Percentiles rank a stretch among this genome's conserved stretches.
Evolutionary conservation across 768 basidiomycete genomes (phyloP).

Genomic region (Lactarius deliciosus): DNA sequence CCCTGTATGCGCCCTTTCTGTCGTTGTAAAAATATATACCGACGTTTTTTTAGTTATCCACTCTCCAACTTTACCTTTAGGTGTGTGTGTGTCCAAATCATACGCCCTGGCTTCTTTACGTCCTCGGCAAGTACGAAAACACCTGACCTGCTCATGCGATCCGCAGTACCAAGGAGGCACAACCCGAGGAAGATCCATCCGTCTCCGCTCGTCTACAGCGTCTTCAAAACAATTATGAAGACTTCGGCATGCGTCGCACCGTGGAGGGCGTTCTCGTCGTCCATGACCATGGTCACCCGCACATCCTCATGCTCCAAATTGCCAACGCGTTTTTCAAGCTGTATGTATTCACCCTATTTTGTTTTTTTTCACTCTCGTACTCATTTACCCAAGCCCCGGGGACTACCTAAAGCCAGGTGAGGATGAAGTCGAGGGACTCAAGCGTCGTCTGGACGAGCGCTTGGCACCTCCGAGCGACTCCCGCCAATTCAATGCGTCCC

Average conservation of each 20-base stretch:
- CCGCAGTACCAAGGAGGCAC: constrained; percentile 87
- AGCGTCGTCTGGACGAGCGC: constrained; percentile 83
- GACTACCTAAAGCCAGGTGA: constrained; percentile 98
- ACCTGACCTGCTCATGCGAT: constrained; percentile 16
- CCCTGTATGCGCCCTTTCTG: constrained; percentile 41
- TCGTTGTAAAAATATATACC: neutral
- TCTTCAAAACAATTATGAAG: constrained; percentile 94
- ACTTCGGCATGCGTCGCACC: constrained; percentile 94
- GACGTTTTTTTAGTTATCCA: constrained; percentile 57
- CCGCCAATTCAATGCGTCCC: constrained; percentile 70
- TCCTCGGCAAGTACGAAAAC: constrained; percentile 11
- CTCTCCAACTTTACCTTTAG: constrained; percentile 93
- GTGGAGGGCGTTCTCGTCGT: constrained; percentile 90
- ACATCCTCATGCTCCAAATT: constrained; percentile 97
- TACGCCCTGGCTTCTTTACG: constrained; percentile 10
- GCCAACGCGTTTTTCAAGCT: constrained; percentile 99
- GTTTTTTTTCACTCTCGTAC: constrained; percentile 12
- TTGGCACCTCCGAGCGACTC: constrained; percentile 77
- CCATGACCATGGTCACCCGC: constrained; percentile 96
- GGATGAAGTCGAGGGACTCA: constrained; percentile 88
- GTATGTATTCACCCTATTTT: constrained; percentile 46
- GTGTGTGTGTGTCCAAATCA: constrained; percentile 38
- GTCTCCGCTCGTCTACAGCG: constrained; percentile 93
- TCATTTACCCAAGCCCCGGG: constrained; percentile 64
- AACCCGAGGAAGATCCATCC: constrained; percentile 96